Conservation (phyloP, 441 rosid species). For the Isatis lusitanica region DNA sequence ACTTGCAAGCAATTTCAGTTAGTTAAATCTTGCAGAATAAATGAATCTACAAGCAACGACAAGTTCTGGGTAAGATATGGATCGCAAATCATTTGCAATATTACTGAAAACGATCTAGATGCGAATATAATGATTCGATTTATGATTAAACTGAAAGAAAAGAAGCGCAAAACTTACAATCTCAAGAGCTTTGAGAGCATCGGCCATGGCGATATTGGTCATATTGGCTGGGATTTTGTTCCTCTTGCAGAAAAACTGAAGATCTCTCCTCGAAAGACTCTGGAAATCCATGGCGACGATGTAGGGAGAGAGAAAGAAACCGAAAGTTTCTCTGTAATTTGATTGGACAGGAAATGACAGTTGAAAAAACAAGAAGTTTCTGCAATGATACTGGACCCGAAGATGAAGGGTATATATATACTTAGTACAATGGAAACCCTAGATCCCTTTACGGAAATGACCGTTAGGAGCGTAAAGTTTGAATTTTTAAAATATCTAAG, state of each 20-base stretch:
- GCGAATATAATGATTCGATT: background rate
- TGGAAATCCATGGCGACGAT: slow-evolving; percentile 64
- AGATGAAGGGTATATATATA: slow-evolving; percentile 19
- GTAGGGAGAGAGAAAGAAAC: background rate
- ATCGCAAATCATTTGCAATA: slow-evolving; percentile 3
- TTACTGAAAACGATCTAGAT: background rate
- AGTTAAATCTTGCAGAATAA: background rate
- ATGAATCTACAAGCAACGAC: background rate
- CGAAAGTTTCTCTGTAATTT: background rate
- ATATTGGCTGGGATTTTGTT: slow-evolving; percentile 88
- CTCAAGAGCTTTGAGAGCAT: slow-evolving; percentile 73
- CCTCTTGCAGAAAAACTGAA: slow-evolving; percentile 87
- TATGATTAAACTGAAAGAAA: background rate
- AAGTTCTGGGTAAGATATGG: background rate
- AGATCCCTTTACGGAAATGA: slow-evolving; percentile 35
- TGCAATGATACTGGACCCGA: slow-evolving; percentile 18
- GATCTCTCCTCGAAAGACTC: slow-evolving; percentile 70
- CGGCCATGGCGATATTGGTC: slow-evolving; percentile 90
- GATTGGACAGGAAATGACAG: slow-evolving; percentile 19
- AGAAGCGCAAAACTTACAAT: slow-evolving; percentile 42
- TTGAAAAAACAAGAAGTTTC: slow-evolving; percentile 32
- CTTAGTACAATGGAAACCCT: slow-evolving; percentile 43
- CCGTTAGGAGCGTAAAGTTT: slow-evolving; percentile 66
- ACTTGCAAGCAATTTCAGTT: background rate
- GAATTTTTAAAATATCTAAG: slow-evolving; percentile 35